Conservation (phyloP, 352 stramenopile genomes). For the Halophytophthora batemanensis region DNA sequence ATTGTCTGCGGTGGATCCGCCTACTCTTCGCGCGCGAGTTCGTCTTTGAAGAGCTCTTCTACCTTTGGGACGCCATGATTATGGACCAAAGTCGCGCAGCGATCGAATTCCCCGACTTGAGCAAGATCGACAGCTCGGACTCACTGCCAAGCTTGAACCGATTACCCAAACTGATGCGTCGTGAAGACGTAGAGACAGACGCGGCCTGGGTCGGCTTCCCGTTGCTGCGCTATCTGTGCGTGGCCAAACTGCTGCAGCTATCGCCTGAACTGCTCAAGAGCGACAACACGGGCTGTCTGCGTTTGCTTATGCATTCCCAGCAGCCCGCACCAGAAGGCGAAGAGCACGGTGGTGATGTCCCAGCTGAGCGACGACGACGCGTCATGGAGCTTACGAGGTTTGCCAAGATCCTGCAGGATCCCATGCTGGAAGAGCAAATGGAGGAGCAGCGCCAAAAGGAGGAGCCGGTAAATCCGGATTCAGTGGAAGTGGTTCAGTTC, state of each 20-base stretch:
- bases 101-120: constrained; percentile 39
- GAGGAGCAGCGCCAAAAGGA: not conserved
- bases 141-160: constrained; percentile 24
- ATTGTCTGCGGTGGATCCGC: constrained; percentile 79
- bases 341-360: constrained; percentile 6
- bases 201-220: constrained; percentile 56
- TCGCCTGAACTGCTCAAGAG: constrained; percentile 44
- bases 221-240: constrained; percentile 65
- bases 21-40: constrained; percentile 80
- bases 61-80: constrained; percentile 75
- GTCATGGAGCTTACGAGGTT: constrained; percentile 38
- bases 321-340: constrained; percentile 5
- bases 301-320: constrained; percentile 69
- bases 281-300: constrained; percentile 70
- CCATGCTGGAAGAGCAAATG: constrained; percentile 35
- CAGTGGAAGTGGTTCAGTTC: constrained; percentile 65
- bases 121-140: constrained; percentile 29
- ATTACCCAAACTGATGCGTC: constrained; percentile 26
- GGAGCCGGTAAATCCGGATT: constrained; percentile 7
- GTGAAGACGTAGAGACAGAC: constrained; percentile 8
- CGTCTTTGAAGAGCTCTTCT: constrained; percentile 51
- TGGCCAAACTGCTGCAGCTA: constrained; percentile 58
- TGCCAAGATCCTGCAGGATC: constrained; percentile 57
- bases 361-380: constrained; percentile 9
- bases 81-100: constrained; percentile 23